These are phyloP conservation scores for Clonostachys rhizophaga DNA, from an alignment of 2,329 filamentous ascomycete species.

Conservation along the genomic window DNA sequence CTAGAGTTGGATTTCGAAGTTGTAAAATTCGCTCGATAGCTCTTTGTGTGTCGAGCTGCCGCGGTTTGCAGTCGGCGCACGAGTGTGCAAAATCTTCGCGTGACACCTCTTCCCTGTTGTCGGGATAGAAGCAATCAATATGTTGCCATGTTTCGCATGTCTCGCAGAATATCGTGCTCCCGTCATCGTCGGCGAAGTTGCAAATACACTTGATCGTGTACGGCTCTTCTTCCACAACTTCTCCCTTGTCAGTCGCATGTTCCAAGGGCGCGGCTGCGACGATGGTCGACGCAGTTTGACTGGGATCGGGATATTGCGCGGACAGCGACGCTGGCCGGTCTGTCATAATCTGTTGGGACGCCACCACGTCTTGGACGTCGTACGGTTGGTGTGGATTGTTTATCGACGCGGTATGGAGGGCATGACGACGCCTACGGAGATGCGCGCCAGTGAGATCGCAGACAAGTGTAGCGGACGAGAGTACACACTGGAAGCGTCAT, in stretches of 20 bases:
- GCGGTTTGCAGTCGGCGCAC: constrained; percentile 83
- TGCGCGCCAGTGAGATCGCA: constrained; percentile 25
- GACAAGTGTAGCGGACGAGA: constrained; percentile 10
- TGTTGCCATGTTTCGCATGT: constrained; percentile 97
- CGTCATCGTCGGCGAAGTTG: constrained; percentile 89
- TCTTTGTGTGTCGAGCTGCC: constrained; percentile 66
- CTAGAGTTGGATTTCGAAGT: constrained; percentile 36
- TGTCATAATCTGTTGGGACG: constrained; percentile 56
- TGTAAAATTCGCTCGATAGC: constrained; percentile 70
- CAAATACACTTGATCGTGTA: constrained; percentile 99
- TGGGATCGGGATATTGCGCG: constrained; percentile 51
- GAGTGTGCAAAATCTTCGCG: constrained; percentile 72
- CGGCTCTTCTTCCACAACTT: constrained; percentile 66
- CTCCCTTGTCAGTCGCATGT: constrained; percentile 30
- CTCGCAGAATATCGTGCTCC: constrained; percentile 95
- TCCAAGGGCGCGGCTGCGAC: constrained; percentile 28
- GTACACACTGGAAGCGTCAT: constrained; percentile 12
- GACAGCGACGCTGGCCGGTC: constrained; percentile 49
- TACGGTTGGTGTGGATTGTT: constrained; percentile 32
- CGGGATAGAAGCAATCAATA: constrained; percentile 88
- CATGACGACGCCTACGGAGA: constrained; percentile 52
- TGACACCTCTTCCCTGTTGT: constrained; percentile 67
- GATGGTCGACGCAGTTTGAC: constrained; percentile 40
- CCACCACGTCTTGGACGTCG: constrained; percentile 30
- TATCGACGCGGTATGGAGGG: constrained; percentile 48